Base-by-base conservation (phyloP, 2,329 filamentous ascomycete genomes). In the Microcyclospora tardicrescens region DNA sequence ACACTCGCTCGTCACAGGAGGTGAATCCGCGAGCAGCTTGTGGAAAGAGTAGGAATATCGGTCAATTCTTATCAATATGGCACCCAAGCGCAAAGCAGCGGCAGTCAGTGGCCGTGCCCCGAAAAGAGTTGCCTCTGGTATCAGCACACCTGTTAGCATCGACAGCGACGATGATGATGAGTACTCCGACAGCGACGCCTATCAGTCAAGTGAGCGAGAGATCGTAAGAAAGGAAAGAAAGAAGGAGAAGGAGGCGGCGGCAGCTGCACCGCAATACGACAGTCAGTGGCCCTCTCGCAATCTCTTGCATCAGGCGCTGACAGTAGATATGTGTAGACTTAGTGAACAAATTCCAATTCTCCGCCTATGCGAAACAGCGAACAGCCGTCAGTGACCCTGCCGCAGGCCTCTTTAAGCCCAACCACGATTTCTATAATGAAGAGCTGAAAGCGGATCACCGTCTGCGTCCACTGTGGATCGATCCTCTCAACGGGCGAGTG, bases 401-500 rank as follows among this genome's bases (percentile, higher is more conserved):
- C 35, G 76, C 73, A 39, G 63, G 63, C 42, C 53, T 71, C 19
- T 72, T 71, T 57, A 73, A 69, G 34, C 30, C 47, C n/a, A 71
- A 73, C 49, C 74, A 75, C 46, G 86, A 98, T 61, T 91, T 91
- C 59, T 87, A 84, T 35, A 81, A 81, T 48, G 71, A 94, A 29
- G 68, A 75, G 29, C 68, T 95, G 48, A 96, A 95, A 62, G 76
- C 81, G 3, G 89, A 96, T 60, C 86, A 93, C 64, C 76, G 79
- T 46, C 85, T 87, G 55, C 79, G 91, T 12, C 91, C 91, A 12
- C 71, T 96, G 43, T 96, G 86, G 84, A 91, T 98, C 50, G 86
- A 95, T 58, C 84, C 86, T 2, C 69, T 80, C 34, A 84, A 82
- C 56, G 86, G 84, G 28, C 79, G 81, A 46, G 91, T 96, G 56